phyloP scores from a whole-genome alignment of 306 rosid species.

The Dalbergia cultrata region DNA sequence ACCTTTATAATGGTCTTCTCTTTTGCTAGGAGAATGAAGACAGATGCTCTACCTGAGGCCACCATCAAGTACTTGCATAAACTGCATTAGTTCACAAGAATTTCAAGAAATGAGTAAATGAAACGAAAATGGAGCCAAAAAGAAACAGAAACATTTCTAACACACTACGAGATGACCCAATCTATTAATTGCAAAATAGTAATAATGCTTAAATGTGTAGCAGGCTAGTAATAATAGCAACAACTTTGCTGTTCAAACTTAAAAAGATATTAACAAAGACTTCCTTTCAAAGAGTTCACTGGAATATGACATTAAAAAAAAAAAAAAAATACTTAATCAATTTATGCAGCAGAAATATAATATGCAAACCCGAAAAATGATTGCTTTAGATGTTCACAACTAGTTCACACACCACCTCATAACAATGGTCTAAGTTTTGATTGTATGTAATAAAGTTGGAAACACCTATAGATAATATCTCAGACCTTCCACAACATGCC shows the following conservation, averaged over 20 bases:
- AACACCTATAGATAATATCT: conserved; percentile 19
- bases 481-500: conserved; percentile 87
- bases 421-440: neutral
- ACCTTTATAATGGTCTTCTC: conserved; percentile 55
- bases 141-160: neutral
- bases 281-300: conserved; percentile 23
- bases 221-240: conserved; percentile 14
- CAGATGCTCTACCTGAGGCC: conserved; percentile 58
- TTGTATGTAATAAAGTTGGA: conserved; percentile 35
- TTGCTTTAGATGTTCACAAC: neutral
- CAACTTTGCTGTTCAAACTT: neutral
- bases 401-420: conserved; percentile 43
- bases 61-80: conserved; percentile 63
- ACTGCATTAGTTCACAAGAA: conserved; percentile 44
- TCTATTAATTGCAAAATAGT: conserved; percentile 11
- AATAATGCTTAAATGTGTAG: neutral
- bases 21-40: conserved; percentile 51
- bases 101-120: conserved; percentile 38
- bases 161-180: neutral
- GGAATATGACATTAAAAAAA: neutral
- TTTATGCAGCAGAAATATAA: neutral
- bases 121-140: conserved; percentile 23
- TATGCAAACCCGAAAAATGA: neutral
- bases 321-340: neutral
- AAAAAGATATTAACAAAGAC: neutral